Percentiles rank a stretch among this genome's conserved stretches.
phyloP scores from a whole-genome alignment of 345 rosid species.

The Syzygium aromaticum region DNA sequence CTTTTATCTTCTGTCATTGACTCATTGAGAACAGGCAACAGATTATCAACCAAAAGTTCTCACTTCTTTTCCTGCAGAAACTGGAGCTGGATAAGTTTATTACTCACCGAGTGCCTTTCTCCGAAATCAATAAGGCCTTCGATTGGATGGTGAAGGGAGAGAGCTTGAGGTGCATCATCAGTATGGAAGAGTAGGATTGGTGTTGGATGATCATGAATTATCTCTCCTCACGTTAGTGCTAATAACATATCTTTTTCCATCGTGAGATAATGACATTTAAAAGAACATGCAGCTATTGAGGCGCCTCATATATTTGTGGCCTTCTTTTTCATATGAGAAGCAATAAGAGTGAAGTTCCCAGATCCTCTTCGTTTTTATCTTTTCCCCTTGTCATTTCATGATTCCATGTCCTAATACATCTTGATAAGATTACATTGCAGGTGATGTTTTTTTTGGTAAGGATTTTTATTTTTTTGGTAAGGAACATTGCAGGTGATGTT shows the following conservation, averaged over 20 bases:
- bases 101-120: slow-evolving; percentile 27
- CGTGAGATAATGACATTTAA: background rate
- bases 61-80: slow-evolving; percentile 15
- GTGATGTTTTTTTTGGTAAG: no score
- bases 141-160: slow-evolving; percentile 36
- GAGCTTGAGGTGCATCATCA: slow-evolving; percentile 37
- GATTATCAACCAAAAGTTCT: background rate
- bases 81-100: slow-evolving; percentile 42
- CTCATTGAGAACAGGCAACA: background rate
- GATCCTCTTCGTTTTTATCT: background rate
- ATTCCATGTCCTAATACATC: background rate
- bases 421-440: background rate
- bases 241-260: background rate
- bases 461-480: no score
- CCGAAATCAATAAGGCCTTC: slow-evolving; percentile 43
- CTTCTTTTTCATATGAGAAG: background rate
- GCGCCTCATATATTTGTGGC: background rate
- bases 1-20: background rate
- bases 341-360: background rate
- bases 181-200: slow-evolving; percentile 16
- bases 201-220: background rate
- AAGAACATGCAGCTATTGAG: background rate
- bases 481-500: background rate
- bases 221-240: background rate
- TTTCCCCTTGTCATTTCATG: background rate